Percentiles rank a stretch among this genome's conserved stretches.
These are phyloP conservation scores for Inga laurina DNA, from an alignment of 306 rosid species.

Conservation along the genomic window DNA sequence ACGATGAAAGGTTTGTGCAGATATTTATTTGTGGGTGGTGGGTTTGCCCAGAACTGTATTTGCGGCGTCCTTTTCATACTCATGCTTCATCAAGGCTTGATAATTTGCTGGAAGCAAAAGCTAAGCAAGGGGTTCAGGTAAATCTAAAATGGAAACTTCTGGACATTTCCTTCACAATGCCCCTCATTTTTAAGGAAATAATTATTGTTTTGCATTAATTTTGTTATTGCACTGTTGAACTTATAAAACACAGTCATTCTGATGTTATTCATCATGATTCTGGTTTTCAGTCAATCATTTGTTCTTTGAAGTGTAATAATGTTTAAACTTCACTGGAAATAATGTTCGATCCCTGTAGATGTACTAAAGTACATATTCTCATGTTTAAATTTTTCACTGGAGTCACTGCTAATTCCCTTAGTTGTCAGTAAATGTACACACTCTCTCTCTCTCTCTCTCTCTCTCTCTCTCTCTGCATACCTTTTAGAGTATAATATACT, in stretches of 20 bases:
- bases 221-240: not conserved
- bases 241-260: not conserved
- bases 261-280: not conserved
- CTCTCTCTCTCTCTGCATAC: not conserved
- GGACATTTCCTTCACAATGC: not conserved
- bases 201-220: not conserved
- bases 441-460: not conserved
- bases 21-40: slow-evolving; percentile 83
- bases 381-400: not conserved
- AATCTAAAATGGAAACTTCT: not conserved
- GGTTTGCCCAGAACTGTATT: slow-evolving; percentile 74
- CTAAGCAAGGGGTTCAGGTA: slow-evolving; percentile 83
- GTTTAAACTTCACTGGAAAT: not conserved
- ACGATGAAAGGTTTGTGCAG: slow-evolving; percentile 50
- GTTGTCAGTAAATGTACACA: not conserved
- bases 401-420: not conserved
- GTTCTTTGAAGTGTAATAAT: not conserved
- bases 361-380: not conserved
- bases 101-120: slow-evolving; percentile 67
- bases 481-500: not conserved
- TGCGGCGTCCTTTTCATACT: slow-evolving; percentile 61
- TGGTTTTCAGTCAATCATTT: not conserved
- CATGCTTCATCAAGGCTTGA: slow-evolving; percentile 72
- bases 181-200: not conserved
- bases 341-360: not conserved